Conservation (phyloP, 108 stramenopile species). For the Asterionellopsis glacialis region DNA sequence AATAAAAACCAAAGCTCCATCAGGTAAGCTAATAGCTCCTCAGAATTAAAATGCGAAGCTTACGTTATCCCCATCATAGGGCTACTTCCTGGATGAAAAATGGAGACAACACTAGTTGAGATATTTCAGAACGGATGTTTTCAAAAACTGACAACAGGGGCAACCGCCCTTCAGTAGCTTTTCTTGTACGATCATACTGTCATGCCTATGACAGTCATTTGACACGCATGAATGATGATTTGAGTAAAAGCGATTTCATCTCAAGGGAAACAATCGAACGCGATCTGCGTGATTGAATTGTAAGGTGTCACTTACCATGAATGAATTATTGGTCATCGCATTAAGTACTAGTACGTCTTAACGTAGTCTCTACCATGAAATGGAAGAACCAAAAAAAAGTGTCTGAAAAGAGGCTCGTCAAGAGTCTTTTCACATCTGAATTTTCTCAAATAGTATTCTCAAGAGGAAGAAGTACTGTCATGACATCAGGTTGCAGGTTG, state of each 20-base stretch:
- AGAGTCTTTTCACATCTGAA: background rate
- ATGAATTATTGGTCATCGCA: background rate
- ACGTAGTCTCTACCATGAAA: too few species aligned
- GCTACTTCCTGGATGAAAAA: slow-evolving; percentile 1
- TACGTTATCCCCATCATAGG: background rate
- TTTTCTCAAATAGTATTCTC: background rate
- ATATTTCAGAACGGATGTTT: slow-evolving; percentile 4
- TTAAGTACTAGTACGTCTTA: too few species aligned
- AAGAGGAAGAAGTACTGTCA: background rate
- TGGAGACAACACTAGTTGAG: background rate
- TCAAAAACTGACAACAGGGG: slow-evolving; percentile 11
- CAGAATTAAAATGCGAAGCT: background rate
- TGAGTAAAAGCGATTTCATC: slow-evolving; percentile 1
- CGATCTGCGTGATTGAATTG: too few species aligned
- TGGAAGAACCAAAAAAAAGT: background rate
- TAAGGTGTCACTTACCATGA: too few species aligned
- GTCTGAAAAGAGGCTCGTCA: background rate
- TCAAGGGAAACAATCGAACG: background rate
- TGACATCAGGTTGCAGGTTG: background rate
- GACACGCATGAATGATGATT: slow-evolving; percentile 13
- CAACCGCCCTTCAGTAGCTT: slow-evolving; percentile 1
- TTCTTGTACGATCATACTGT: slow-evolving; percentile 3
- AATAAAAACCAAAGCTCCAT: background rate
- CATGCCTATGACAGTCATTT: slow-evolving; percentile 4
- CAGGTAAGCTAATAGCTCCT: slow-evolving; percentile 8